Evolutionary conservation across 805 yeast species (phyloP).

Genomic region (Ogataea paraovalis): DNA sequence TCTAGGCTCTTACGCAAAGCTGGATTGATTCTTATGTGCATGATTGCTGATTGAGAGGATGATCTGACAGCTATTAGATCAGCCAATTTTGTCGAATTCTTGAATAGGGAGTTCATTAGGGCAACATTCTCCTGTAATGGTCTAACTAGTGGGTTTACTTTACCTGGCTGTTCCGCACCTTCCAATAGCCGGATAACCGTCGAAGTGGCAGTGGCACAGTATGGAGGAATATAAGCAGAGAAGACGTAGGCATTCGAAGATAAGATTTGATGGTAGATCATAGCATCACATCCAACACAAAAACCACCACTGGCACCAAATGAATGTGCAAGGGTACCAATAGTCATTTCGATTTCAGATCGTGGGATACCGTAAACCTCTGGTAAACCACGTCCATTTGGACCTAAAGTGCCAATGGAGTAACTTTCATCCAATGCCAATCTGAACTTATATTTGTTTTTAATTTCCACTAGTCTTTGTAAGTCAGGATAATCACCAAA

Average conservation of each 20-base stretch:
- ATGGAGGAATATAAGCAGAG: constrained; percentile 93
- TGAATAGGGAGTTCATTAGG: constrained; percentile 38
- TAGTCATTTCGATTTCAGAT: constrained; percentile 72
- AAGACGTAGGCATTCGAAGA: constrained; percentile 87
- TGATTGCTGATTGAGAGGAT: constrained; percentile 55
- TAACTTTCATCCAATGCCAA: constrained; percentile 82
- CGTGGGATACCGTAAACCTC: constrained; percentile 72
- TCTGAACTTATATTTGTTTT: constrained; percentile 78
- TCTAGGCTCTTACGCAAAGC: constrained; percentile 40
- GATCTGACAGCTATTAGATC: constrained; percentile 52
- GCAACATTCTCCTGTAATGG: constrained; percentile 41
- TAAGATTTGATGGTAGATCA: constrained; percentile 90
- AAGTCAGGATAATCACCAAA: constrained; percentile 78
- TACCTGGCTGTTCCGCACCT: constrained; percentile 30
- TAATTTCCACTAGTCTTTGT: constrained; percentile 64
- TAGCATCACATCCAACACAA: constrained; percentile 78
- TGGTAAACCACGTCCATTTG: constrained; percentile 78
- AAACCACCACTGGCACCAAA: constrained; percentile 90
- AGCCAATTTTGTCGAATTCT: constrained; percentile 33
- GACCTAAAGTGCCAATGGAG: constrained; percentile 83
- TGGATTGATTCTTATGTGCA: constrained; percentile 59
- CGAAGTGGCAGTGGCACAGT: constrained; percentile 66
- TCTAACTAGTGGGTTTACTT: constrained; percentile 30
- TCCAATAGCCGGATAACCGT: constrained; percentile 44
- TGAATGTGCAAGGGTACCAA: constrained; percentile 80